Base-by-base conservation (phyloP, 1,139 yeast genomes). In the Kurtzmaniella quercitrusa region DNA sequence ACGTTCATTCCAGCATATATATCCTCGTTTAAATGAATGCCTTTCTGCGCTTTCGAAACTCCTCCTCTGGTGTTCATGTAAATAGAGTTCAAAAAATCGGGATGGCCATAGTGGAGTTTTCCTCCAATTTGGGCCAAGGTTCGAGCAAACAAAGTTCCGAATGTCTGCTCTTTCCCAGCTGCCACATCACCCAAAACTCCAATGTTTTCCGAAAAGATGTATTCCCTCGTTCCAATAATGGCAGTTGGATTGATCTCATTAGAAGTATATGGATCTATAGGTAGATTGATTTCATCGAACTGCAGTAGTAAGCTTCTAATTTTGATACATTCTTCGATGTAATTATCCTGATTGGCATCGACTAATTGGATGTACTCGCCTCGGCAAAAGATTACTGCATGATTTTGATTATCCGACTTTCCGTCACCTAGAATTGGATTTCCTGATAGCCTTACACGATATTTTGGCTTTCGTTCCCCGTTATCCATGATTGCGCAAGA, bases 1-100 rank as follows among this genome's bases (percentile, higher is more conserved):
- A 76, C 80, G 50, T 69, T 76, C 73, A 76, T 76, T 5, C 81
- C 82, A 32, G 82, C 81, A 56, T 74, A 76, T 9, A 76, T 75
- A 56, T 76, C 82, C 53, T 76, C 82, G 52, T 76, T 76, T 42
- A 76, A 59, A 53, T 76, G 82, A 34, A 76, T 61, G 0, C 81
- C 80, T 44, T 70, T 73, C 48, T 76, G 81, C 2, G 81, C 78
- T 48, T 76, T 76, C 0, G 80, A 74, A 5, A 76, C 75, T 9
- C 81, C 82, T 5, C 81, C 82, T 52, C 81, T 60, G 2, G 80
- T 76, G 0, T 76, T 67, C 81, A 76, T 76, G 47, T 72, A 76
- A 5, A 71, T 61, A 1, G 66, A 57, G 50, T 75, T 76, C 44
- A 76, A 56, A 49, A 76, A 76, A 53, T 76, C 82, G 7, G 81